Conservation (phyloP, 805 yeast genomes). For the Yamadazyma paraphyllophila region DNA sequence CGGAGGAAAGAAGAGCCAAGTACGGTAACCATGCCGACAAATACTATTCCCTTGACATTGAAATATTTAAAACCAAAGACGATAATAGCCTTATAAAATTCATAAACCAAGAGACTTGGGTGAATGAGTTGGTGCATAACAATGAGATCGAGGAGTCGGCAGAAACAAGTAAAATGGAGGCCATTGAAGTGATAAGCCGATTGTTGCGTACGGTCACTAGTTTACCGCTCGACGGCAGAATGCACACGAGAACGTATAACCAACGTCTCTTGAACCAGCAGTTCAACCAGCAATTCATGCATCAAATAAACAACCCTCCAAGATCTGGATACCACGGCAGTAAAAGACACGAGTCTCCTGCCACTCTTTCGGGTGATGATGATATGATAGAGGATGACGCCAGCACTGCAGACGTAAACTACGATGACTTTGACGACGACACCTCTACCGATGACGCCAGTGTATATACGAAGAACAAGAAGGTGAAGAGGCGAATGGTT, state of each 20-base stretch:
- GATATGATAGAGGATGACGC: constrained; percentile 12
- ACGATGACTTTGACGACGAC: constrained; percentile 10
- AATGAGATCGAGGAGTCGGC: constrained; percentile 6
- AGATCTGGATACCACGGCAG: not conserved
- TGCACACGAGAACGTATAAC: not conserved
- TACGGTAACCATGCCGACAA: constrained; percentile 69
- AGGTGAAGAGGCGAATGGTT: not conserved
- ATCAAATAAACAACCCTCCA: not conserved
- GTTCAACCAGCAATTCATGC: constrained; percentile 2
- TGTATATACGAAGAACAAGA: constrained; percentile 3
- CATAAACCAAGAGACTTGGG: constrained; percentile 17
- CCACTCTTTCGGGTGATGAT: constrained; percentile 3
- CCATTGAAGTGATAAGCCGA: not conserved
- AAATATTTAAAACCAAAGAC: constrained; percentile 50
- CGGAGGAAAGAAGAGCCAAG: constrained; percentile 54
- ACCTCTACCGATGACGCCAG: constrained; percentile 7
- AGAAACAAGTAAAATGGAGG: constrained; percentile 3
- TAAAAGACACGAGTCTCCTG: not conserved
- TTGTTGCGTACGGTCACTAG: not conserved
- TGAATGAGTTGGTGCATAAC: constrained; percentile 11
- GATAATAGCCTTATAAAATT: constrained; percentile 14
- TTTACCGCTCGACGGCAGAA: not conserved
- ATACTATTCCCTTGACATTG: constrained; percentile 66
- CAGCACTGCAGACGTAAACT: constrained; percentile 11
- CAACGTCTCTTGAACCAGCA: constrained; percentile 1